phyloP scores from a whole-genome alignment of 441 rosid species.

The Populus hybrid region DNA sequence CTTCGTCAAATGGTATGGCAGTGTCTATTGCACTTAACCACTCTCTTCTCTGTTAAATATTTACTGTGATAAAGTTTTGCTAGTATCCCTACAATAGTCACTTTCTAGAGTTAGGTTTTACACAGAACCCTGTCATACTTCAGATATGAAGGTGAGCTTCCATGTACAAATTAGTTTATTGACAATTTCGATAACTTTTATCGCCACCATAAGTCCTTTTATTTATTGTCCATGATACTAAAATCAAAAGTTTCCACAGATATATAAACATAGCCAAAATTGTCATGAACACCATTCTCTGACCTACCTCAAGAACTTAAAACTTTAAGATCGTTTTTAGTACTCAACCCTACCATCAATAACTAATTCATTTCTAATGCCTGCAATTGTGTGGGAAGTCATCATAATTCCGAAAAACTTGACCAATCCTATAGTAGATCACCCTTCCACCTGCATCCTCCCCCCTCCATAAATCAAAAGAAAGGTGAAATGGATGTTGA shows the following conservation, averaged over 20 bases:
- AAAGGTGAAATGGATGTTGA: neutral
- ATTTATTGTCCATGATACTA: neutral
- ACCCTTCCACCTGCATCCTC: neutral
- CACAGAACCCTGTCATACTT: neutral
- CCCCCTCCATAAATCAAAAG: neutral
- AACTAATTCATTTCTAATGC: neutral
- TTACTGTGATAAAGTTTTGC: neutral
- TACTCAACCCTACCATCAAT: neutral
- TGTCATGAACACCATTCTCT: neutral
- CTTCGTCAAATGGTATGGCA: constrained; percentile 80
- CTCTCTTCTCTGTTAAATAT: neutral
- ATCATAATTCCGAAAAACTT: neutral
- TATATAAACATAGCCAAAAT: neutral
- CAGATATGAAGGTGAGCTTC: neutral
- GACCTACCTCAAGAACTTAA: neutral
- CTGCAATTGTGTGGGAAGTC: neutral
- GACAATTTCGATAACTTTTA: neutral
- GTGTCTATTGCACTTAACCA: neutral
- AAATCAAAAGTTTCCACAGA: neutral
- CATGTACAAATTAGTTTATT: neutral
- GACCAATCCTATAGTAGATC: neutral
- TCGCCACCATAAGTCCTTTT: neutral
- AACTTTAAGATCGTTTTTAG: neutral
- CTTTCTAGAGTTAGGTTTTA: neutral
- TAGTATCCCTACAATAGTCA: neutral